Evolutionary conservation across 179 eudicot genomes (phyloP).

Genomic region (Drosera spatulata): DNA sequence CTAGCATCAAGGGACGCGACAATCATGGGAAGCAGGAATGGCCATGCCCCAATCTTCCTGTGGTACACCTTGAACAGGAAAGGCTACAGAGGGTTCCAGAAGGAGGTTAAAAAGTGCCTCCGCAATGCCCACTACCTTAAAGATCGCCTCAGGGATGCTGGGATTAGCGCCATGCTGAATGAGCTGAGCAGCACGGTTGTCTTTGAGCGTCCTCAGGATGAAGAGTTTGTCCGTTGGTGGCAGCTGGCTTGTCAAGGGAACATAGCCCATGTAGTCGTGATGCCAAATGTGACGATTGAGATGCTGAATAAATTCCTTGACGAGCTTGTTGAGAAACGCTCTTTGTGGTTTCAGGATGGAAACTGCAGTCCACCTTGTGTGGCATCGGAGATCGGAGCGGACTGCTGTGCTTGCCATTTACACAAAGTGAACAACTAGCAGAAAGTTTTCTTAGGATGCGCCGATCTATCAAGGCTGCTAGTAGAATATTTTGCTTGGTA

Average conservation of each 20-base stretch:
- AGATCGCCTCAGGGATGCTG: slow-evolving; percentile 51
- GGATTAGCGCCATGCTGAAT: slow-evolving; percentile 77
- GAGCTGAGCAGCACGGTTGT: slow-evolving; percentile 86
- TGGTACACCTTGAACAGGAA: slow-evolving; percentile 76
- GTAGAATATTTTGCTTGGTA: too few species aligned
- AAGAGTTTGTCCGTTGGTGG: slow-evolving; percentile 69
- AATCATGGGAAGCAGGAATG: slow-evolving; percentile 84
- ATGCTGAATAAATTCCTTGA: slow-evolving; percentile 46
- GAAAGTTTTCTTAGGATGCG: too few species aligned
- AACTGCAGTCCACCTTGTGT: slow-evolving; percentile 54
- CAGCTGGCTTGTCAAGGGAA: slow-evolving; percentile 75
- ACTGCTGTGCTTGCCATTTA: slow-evolving; percentile 43
- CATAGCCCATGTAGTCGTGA: slow-evolving; percentile 71
- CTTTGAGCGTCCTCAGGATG: slow-evolving; percentile 71
- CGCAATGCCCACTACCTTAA: slow-evolving; percentile 75
- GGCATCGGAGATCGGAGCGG: slow-evolving; percentile 49
- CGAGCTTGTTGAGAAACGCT: slow-evolving; percentile 40
- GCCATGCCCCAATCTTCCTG: slow-evolving; percentile 81
- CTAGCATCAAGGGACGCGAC: slow-evolving; percentile 88
- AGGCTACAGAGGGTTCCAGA: slow-evolving; percentile 81
- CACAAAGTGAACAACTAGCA: slow-evolving; percentile 24
- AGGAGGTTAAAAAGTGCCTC: slow-evolving; percentile 78
- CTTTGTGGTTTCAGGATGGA: slow-evolving; percentile 50
- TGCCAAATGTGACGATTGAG: slow-evolving; percentile 71
- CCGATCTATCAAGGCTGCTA: too few species aligned